These are phyloP conservation scores for Sophora flavescens DNA, from an alignment of 306 rosid genomes.

Conservation along the genomic window DNA sequence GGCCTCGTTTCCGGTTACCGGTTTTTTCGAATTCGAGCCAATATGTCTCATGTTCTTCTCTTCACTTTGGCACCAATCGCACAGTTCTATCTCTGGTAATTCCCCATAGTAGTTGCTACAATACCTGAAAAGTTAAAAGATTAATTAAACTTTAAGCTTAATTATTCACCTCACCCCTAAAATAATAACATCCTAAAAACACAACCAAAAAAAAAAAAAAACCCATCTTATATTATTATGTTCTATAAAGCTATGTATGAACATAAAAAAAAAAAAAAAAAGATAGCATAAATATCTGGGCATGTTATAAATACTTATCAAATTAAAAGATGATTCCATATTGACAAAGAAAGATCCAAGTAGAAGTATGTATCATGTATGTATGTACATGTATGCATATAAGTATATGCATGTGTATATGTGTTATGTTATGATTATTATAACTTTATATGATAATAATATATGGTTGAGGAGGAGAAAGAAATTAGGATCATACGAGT, in stretches of 20 bases:
- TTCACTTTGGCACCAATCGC: constrained; percentile 96
- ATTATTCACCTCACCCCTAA: constrained; percentile 21
- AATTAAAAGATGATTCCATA: constrained; percentile 11
- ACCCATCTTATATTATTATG: neutral
- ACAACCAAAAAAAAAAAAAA: neutral
- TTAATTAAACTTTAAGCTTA: constrained; percentile 20
- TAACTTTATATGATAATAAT: no score
- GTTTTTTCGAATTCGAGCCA: constrained; percentile 61
- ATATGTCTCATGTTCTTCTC: constrained; percentile 61
- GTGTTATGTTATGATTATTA: neutral
- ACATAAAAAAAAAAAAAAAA: neutral
- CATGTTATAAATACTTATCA: neutral
- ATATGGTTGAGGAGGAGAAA: constrained; percentile 6
- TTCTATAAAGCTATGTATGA: neutral
- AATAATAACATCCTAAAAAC: constrained; percentile 1
- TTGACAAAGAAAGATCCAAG: constrained; percentile 22
- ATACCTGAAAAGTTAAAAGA: constrained; percentile 54
- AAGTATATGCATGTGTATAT: neutral
- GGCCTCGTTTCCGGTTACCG: constrained; percentile 39
- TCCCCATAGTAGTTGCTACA: constrained; percentile 93
- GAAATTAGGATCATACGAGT: constrained; percentile 64
- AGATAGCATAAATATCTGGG: neutral
- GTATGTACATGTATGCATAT: neutral
- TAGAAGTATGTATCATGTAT: constrained; percentile 2
- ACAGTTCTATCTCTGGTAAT: constrained; percentile 71